phyloP scores from a whole-genome alignment of 768 basidiomycete species.

The Calocera cornea region DNA sequence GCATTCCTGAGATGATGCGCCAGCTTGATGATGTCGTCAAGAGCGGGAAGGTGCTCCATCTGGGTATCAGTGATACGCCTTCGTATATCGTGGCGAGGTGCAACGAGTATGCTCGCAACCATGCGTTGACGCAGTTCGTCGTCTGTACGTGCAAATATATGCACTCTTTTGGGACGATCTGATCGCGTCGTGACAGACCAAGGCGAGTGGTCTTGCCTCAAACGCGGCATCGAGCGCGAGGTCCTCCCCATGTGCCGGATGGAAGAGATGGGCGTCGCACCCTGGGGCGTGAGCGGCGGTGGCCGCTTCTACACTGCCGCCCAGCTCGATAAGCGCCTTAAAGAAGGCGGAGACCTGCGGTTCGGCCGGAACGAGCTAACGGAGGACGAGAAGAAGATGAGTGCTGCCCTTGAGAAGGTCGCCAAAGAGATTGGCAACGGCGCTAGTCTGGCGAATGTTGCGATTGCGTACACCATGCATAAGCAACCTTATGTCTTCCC shows the following conservation, averaged over 20 bases:
- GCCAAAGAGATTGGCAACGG: conserved; percentile 26
- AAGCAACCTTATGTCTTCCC: conserved; percentile 21
- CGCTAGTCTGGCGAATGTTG: conserved; percentile 7
- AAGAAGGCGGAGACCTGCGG: background rate
- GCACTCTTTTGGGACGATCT: no score
- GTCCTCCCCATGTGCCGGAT: conserved; percentile 29
- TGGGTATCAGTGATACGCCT: conserved; percentile 28
- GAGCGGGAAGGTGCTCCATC: conserved; percentile 34
- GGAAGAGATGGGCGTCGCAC: conserved; percentile 31
- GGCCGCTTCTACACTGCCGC: conserved; percentile 31
- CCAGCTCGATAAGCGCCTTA: conserved; percentile 15
- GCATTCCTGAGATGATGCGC: conserved; percentile 36
- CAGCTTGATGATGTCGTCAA: conserved; percentile 32
- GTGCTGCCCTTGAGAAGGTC: conserved; percentile 29
- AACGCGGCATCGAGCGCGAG: conserved; percentile 31
- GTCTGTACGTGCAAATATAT: conserved; percentile 22
- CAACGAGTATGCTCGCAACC: conserved; percentile 38
- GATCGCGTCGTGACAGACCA: conserved; percentile 18
- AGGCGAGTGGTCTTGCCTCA: conserved; percentile 24
- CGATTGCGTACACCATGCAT: conserved; percentile 23
- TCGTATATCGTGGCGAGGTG: conserved; percentile 38
- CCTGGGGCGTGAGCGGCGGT: conserved; percentile 31
- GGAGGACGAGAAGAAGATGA: conserved; percentile 25
- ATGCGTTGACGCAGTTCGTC: conserved; percentile 38
- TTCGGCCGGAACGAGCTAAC: conserved; percentile 19